phyloP scores from a whole-genome alignment of 2,329 filamentous ascomycete genomes.

The Leptosphaerulina australis region DNA sequence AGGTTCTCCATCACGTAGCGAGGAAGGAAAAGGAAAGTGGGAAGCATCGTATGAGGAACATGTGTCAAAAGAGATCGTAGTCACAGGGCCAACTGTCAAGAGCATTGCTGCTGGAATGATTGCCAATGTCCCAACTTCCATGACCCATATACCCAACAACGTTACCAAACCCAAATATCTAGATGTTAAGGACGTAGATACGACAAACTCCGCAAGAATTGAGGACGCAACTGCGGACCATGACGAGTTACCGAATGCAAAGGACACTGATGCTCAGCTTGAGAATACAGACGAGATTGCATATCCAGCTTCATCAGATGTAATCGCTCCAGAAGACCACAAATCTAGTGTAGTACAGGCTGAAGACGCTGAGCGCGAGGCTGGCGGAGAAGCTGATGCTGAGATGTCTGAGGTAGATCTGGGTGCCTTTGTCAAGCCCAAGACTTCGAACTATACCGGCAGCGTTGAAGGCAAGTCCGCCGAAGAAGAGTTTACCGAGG shows the following conservation, averaged over 20 bases:
- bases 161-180: neutral
- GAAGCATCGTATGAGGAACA: neutral
- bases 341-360: neutral
- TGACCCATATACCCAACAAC: neutral
- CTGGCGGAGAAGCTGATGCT: constrained; percentile 4
- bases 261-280: neutral
- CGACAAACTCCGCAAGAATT: neutral
- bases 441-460: neutral
- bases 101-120: constrained; percentile 6
- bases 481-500: constrained; percentile 40
- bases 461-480: constrained; percentile 3
- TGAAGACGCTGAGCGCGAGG: neutral
- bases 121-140: neutral
- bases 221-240: neutral
- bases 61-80: neutral
- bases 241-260: neutral
- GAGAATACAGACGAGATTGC: constrained; percentile 4
- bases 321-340: neutral
- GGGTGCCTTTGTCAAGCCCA: neutral
- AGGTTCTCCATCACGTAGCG: constrained; percentile 25
- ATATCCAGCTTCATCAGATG: constrained; percentile 22
- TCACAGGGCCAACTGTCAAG: constrained; percentile 6
- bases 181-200: neutral
- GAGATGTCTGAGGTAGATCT: constrained; percentile 23
- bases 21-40: neutral